Evolutionary conservation across 2,329 filamentous ascomycete species (phyloP), one percentile per base, ranked within the genome.

Genomic region (Diaporthe citrichinensis): DNA sequence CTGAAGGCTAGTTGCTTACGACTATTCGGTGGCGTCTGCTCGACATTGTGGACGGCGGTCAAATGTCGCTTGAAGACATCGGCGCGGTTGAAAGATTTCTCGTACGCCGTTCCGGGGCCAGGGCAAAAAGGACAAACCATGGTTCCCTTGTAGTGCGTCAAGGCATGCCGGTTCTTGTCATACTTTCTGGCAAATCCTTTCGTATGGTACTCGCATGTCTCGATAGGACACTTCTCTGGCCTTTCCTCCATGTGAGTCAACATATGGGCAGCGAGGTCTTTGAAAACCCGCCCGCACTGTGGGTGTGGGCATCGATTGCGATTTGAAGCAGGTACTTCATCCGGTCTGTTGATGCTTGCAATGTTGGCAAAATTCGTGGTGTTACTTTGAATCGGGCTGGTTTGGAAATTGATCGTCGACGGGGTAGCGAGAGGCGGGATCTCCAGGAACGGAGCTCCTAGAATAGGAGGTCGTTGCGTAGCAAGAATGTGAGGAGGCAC

Each of bases 161-260:
- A 86, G 1, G 96, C 98, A 83, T 99, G 97, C 17, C 97, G 89
- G 84, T 98, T 98, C 88, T 98, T 98, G 86, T 98, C 97, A 83
- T 98, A 99, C 84, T 98, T 98, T 77, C 96, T 90, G 4, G 96
- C 96, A 81, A 98, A 98, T 0, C 96, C 96, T 84, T 98, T 98
- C 79, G 90, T 90, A 84, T 98, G 94, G 83, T 98, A 98, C 81
- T 98, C 95, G 87, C 96, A 98, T 3, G 93, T 96, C 74, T 93
- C 89, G 76, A 98, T 98, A 0, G 96, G 96, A 83, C 97, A 99
- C 84, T 98, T 98, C 82, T 98, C 96, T 0, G 97, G 97, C 41
- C 97, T 90, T 85, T 98, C 95, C 76, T 93, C 94, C 85, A 97
- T 95, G 83, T 99, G 97, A 0, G 97, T 99, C 79, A 98, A 91